A percentile compares a stretch with the other conserved stretches of the same genome.
phyloP scores from a whole-genome alignment of 2,329 filamentous ascomycete species.

The Elsinoe australis region DNA sequence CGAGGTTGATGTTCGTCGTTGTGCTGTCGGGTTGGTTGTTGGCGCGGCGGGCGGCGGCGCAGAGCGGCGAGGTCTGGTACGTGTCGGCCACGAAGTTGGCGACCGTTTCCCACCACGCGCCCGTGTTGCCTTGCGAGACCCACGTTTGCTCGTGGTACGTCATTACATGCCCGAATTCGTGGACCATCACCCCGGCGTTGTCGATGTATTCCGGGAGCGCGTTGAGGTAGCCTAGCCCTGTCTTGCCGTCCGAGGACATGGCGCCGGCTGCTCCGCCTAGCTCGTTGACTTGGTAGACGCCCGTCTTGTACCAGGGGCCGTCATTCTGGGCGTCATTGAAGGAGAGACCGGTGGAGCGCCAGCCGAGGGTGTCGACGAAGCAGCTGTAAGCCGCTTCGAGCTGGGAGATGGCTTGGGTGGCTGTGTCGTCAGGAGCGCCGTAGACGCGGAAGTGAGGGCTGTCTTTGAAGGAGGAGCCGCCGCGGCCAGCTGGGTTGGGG shows the following conservation, averaged over 20 bases:
- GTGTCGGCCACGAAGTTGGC: conserved; percentile 47
- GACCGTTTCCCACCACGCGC: conserved; percentile 47
- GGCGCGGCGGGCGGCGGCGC: conserved; percentile 33
- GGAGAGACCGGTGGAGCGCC: conserved; percentile 26
- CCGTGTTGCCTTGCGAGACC: conserved; percentile 40
- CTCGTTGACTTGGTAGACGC: conserved; percentile 38
- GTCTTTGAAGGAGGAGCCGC: conserved; percentile 1
- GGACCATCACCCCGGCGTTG: conserved; percentile 39
- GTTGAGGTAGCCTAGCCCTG: conserved; percentile 40
- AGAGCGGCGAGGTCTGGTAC: conserved; percentile 41
- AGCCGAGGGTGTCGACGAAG: conserved; percentile 24
- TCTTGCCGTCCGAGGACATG: conserved; percentile 36
- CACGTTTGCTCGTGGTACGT: conserved; percentile 36
- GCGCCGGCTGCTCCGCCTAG: conserved; percentile 32
- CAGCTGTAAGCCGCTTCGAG: conserved; percentile 40
- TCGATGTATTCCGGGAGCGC: conserved; percentile 37
- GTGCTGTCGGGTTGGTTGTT: conserved; percentile 31
- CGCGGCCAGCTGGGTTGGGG: not conserved
- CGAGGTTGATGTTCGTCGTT: conserved; percentile 37
- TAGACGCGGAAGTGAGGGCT: conserved; percentile 38
- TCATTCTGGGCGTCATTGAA: conserved; percentile 26
- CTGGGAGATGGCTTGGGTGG: conserved; percentile 33
- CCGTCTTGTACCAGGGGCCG: conserved; percentile 42
- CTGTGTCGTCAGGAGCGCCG: conserved; percentile 26
- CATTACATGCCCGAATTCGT: conserved; percentile 46